phyloP scores from a whole-genome alignment of 306 rosid species.

The Lithocarpus polystachyus region DNA sequence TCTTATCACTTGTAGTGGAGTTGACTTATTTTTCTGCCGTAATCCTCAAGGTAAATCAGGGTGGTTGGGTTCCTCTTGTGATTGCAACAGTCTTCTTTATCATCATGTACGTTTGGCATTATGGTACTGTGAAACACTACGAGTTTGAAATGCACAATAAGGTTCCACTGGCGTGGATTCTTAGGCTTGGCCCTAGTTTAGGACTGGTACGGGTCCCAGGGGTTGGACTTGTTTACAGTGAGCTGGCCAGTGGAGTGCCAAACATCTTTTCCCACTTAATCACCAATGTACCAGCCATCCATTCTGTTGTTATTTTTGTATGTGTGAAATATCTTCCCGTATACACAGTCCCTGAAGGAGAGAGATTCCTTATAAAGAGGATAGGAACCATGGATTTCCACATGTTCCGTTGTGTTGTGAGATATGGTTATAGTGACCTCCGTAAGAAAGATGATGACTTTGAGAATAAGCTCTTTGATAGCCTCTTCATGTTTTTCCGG shows the following conservation, averaged over 20 bases:
- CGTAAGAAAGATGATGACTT: conserved; percentile 81
- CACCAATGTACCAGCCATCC: conserved; percentile 96
- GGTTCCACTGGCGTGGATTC: conserved; percentile 97
- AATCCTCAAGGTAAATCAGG: conserved; percentile 78
- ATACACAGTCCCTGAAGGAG: conserved; percentile 87
- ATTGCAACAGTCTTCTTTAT: conserved; percentile 71
- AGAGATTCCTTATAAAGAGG: conserved; percentile 81
- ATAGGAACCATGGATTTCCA: conserved; percentile 81
- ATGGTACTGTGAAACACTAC: conserved; percentile 73
- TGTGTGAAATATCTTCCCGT: conserved; percentile 98
- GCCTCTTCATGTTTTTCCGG: conserved; percentile 58
- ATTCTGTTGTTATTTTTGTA: conserved; percentile 80
- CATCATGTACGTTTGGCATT: conserved; percentile 93
- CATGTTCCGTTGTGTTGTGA: conserved; percentile 89
- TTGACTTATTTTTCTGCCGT: conserved; percentile 81
- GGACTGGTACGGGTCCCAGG: conserved; percentile 98
- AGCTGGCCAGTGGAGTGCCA: conserved; percentile 97
- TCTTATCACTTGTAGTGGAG: conserved; percentile 71
- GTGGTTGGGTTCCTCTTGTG: conserved; percentile 97
- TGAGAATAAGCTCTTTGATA: conserved; percentile 84
- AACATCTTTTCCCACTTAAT: conserved; percentile 96
- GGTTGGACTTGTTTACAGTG: conserved; percentile 91
- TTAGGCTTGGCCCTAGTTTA: conserved; percentile 93
- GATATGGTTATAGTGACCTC: conserved; percentile 89
- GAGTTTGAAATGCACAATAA: conserved; percentile 88